These are phyloP conservation scores for Kodamaea sagamina DNA, from an alignment of 805 yeast species.

Conservation along the genomic window DNA sequence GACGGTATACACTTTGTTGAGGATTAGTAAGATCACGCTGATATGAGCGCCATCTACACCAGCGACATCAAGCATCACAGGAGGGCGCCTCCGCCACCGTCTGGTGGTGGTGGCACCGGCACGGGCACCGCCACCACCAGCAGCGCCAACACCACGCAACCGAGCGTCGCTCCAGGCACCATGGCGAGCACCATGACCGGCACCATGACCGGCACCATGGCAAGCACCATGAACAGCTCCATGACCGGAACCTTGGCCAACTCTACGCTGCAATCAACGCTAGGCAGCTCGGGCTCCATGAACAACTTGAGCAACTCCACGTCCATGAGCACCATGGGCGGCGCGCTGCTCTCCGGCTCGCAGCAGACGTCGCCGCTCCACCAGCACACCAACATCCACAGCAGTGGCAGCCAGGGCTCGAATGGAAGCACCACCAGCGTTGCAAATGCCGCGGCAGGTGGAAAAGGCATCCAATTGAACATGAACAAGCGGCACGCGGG, in stretches of 20 bases:
- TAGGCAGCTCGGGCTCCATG: slow-evolving; percentile 11
- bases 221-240: not conserved
- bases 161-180: not conserved
- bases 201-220: slow-evolving; percentile 6
- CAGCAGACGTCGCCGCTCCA: slow-evolving; percentile 3
- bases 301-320: too few relatives aligned
- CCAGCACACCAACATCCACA: slow-evolving; percentile 1
- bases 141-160: slow-evolving; percentile 10
- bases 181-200: slow-evolving; percentile 9
- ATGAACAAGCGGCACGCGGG: slow-evolving; percentile 53
- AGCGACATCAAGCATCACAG: slow-evolving; percentile 44
- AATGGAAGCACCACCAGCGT: slow-evolving; percentile 3
- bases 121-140: not conserved
- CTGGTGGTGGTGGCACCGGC: slow-evolving; percentile 1
- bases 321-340: too few relatives aligned
- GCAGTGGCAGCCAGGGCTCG: not conserved
- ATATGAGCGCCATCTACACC: slow-evolving; percentile 43
- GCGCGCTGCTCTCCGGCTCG: not conserved
- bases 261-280: slow-evolving; percentile 4
- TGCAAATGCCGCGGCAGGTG: not conserved
- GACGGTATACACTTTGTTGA: too few relatives aligned
- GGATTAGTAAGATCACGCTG: not conserved
- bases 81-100: slow-evolving; percentile 48
- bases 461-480: slow-evolving; percentile 4
- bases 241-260: slow-evolving; percentile 9